Evolutionary conservation across 148 eudicot genomes (phyloP).

Genomic region (Suaeda aralocaspica): DNA sequence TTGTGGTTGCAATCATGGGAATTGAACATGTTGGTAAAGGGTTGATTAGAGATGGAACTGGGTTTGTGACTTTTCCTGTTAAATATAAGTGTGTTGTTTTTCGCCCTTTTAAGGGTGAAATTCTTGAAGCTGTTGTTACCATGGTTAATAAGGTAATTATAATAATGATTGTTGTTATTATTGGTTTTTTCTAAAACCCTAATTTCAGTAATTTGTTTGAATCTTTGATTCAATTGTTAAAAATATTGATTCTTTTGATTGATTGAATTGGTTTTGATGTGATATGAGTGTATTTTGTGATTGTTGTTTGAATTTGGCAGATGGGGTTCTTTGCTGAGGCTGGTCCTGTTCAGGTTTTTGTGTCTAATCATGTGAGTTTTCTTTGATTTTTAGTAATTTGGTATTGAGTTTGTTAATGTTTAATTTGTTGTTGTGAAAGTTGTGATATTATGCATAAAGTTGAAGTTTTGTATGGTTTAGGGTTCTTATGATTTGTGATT

Average conservation of each 20-base stretch:
- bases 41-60: conserved; percentile 84
- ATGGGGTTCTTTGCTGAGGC: conserved; percentile 99
- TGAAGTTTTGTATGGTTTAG: neutral
- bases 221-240: too few species aligned
- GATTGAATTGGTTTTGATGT: neutral
- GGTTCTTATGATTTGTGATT: neutral
- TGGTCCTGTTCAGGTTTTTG: conserved; percentile 94
- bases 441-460: neutral
- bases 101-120: conserved; percentile 93
- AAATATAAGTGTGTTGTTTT: conserved; percentile 91
- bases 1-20: conserved; percentile 87
- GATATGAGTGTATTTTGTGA: neutral
- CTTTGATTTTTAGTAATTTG: neutral
- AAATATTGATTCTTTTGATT: neutral
- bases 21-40: conserved; percentile 90
- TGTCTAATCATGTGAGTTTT: conserved; percentile 79
- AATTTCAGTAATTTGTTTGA: too few species aligned
- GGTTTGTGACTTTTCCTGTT: conserved; percentile 87
- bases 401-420: neutral
- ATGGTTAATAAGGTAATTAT: conserved; percentile 85
- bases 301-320: conserved; percentile 37
- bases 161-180: too few species aligned
- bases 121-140: conserved; percentile 91
- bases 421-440: neutral
- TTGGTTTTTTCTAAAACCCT: too few species aligned